These are phyloP conservation scores for Aspergillus egyptiacus DNA, from an alignment of 495 filamentous ascomycete genomes.

Conservation along the genomic window DNA sequence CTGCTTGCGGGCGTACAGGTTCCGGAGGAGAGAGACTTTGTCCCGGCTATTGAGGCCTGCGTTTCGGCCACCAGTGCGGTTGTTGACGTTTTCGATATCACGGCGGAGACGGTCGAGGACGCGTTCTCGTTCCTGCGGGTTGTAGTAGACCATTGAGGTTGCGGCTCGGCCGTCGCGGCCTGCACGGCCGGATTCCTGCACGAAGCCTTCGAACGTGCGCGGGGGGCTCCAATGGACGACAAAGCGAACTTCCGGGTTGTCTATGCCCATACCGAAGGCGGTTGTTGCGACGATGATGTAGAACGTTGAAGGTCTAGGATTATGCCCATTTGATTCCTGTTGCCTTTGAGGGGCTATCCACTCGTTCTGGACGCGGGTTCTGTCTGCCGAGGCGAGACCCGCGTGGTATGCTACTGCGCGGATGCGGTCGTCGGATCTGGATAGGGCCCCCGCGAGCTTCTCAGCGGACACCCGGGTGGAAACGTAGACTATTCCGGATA, in stretches of 20 bases:
- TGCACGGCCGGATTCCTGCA: slow-evolving; percentile 90
- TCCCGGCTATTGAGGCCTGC: slow-evolving; percentile 13
- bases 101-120: slow-evolving; percentile 48
- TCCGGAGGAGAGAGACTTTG: slow-evolving; percentile 23
- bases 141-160: slow-evolving; percentile 84
- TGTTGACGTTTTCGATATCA: slow-evolving; percentile 33
- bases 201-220: slow-evolving; percentile 90
- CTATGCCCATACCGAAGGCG: slow-evolving; percentile 96
- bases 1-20: slow-evolving; percentile 36
- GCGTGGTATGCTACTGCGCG: slow-evolving; percentile 48
- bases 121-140: slow-evolving; percentile 72
- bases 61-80: slow-evolving; percentile 24
- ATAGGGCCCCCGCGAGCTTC: slow-evolving; percentile 50
- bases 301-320: slow-evolving; percentile 47
- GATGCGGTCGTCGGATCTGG: slow-evolving; percentile 27
- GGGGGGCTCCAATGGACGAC: slow-evolving; percentile 90
- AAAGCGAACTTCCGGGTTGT: slow-evolving; percentile 88
- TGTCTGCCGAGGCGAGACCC: slow-evolving; percentile 37
- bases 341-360: slow-evolving; percentile 66
- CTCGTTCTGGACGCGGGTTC: slow-evolving; percentile 45
- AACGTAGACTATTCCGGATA: slow-evolving; percentile 88
- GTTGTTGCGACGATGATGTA: slow-evolving; percentile 92
- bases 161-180: slow-evolving; percentile 84
- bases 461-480: slow-evolving; percentile 73
- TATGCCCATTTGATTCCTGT: slow-evolving; percentile 3